Evolutionary conservation across 202 grass and related monocot genomes (phyloP).

Genomic region (Zoysia matrella): DNA sequence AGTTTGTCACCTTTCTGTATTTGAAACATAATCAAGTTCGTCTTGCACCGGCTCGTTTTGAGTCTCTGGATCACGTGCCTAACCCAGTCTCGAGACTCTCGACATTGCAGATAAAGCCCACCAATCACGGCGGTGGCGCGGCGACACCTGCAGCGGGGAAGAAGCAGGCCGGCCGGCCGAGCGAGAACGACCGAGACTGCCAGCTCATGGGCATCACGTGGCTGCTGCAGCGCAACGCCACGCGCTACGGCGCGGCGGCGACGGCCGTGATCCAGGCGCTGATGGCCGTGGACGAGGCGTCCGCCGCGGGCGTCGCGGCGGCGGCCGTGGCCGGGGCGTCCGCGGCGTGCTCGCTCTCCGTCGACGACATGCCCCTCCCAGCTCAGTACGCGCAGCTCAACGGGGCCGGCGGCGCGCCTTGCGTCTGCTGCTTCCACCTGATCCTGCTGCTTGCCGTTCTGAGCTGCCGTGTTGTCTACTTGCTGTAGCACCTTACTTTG

Average conservation of each 20-base stretch:
- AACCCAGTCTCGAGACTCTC: neutral
- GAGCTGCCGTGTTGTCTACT: neutral
- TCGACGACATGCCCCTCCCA: constrained; percentile 68
- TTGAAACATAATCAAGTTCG: neutral
- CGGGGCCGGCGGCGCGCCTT: neutral
- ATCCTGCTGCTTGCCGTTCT: constrained; percentile 32
- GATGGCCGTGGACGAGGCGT: constrained; percentile 75
- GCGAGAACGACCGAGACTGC: constrained; percentile 66
- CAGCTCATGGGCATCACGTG: constrained; percentile 87
- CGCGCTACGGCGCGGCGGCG: constrained; percentile 60
- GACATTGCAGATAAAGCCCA: constrained; percentile 62
- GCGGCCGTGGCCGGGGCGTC: constrained; percentile 46
- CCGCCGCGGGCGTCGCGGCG: constrained; percentile 38
- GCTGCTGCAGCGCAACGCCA: constrained; percentile 81
- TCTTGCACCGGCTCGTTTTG: neutral
- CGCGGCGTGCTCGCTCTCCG: constrained; percentile 63
- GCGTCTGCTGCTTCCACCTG: neutral
- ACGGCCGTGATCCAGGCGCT: constrained; percentile 70
- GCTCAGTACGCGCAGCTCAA: constrained; percentile 59
- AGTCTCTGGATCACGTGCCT: neutral
- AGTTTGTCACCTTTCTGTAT: neutral
- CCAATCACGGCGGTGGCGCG: constrained; percentile 16
- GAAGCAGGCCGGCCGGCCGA: constrained; percentile 24
- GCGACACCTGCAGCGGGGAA: neutral
- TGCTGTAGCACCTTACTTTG: constrained; percentile 41